Conservation (phyloP, 129 eudicot species). For the Artemisia argyi region DNA sequence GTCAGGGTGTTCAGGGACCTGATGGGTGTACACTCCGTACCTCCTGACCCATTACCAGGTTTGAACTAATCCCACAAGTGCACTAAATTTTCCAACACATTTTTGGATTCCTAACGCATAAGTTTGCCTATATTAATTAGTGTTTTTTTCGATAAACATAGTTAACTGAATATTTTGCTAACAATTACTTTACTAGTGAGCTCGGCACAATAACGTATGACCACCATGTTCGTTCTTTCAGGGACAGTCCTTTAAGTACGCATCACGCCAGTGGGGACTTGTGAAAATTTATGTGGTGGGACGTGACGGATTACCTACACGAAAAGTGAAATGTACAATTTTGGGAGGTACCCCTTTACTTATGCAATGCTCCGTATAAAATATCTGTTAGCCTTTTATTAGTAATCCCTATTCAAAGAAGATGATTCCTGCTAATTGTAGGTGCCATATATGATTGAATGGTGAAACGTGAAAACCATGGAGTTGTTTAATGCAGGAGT, state of each 20-base stretch:
- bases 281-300: background rate
- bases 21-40: too few species aligned
- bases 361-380: background rate
- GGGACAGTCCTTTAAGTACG: background rate
- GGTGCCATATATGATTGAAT: slow-evolving; percentile 25
- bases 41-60: too few species aligned
- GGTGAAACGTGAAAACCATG: slow-evolving; percentile 33
- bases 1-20: too few species aligned
- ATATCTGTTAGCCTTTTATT: slow-evolving; percentile 4
- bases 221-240: slow-evolving; percentile 19
- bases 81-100: too few species aligned
- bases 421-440: slow-evolving; percentile 27
- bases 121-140: slow-evolving; percentile 1
- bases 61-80: too few species aligned
- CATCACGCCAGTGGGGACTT: slow-evolving; percentile 1
- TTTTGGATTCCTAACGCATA: background rate
- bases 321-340: slow-evolving; percentile 7
- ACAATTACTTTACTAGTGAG: background rate
- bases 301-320: slow-evolving; percentile 9
- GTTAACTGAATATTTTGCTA: background rate
- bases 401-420: slow-evolving; percentile 31
- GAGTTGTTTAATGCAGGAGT: slow-evolving; percentile 17
- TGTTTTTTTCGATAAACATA: slow-evolving; percentile 6
- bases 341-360: slow-evolving; percentile 8
- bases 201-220: slow-evolving; percentile 2